A percentile compares a stretch with the other conserved stretches of the same genome.
These are phyloP conservation scores for Aureobasidium sp. DNA, from an alignment of 2,329 filamentous ascomycete species.

Conservation along the genomic window DNA sequence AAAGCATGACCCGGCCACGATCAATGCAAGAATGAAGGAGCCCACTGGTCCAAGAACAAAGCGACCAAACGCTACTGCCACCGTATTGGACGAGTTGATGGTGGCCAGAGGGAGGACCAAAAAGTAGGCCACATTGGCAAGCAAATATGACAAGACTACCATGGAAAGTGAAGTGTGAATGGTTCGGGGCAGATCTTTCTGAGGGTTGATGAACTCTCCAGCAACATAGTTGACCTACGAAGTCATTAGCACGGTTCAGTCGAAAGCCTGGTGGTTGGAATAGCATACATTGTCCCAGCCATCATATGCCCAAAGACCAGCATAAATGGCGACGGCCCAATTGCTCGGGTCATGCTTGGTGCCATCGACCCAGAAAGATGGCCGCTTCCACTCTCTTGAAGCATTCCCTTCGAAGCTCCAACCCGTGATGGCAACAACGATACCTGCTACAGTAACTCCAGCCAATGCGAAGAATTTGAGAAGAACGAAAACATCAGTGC, in stretches of 20 bases:
- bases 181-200: constrained; percentile 80
- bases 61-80: constrained; percentile 88
- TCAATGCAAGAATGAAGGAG: constrained; percentile 73
- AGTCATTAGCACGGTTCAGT: background rate
- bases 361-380: constrained; percentile 72
- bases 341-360: constrained; percentile 71
- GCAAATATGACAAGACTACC: constrained; percentile 80
- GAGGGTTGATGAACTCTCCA: constrained; percentile 89
- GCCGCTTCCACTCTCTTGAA: constrained; percentile 77
- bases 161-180: constrained; percentile 95
- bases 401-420: constrained; percentile 67
- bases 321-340: constrained; percentile 92
- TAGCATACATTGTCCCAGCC: constrained; percentile 90
- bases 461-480: constrained; percentile 88
- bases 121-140: constrained; percentile 91
- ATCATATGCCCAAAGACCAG: constrained; percentile 94
- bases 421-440: constrained; percentile 82
- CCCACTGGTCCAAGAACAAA: constrained; percentile 83
- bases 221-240: constrained; percentile 89
- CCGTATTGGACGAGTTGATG: constrained; percentile 83
- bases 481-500: constrained; percentile 93
- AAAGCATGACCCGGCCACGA: constrained; percentile 87
- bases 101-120: constrained; percentile 74
- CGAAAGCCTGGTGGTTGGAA: background rate
- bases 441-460: constrained; percentile 76